A percentile compares a stretch with the other conserved stretches of the same genome.
These are phyloP conservation scores for Lyophyllum shimeji DNA, from an alignment of 768 basidiomycete genomes.

Conservation along the genomic window DNA sequence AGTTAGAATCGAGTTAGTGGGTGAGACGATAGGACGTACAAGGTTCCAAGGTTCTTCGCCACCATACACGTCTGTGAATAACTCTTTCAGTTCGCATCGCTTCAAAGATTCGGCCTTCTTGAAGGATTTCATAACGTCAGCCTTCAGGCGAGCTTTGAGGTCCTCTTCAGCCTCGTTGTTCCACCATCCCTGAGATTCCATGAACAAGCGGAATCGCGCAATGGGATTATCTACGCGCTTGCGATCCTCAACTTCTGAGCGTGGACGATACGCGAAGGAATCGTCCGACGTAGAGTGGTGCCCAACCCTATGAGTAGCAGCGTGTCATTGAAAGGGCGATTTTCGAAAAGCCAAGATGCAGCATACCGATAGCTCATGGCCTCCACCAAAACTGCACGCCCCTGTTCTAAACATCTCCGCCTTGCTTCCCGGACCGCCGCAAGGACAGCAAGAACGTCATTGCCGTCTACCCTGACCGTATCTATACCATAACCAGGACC, in stretches of 20 bases:
- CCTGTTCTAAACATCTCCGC: conserved; percentile 68
- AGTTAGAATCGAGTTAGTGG: neutral
- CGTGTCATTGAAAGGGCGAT: neutral
- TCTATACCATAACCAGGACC: conserved; percentile 93
- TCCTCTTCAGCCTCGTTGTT: conserved; percentile 68
- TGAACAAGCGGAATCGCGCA: conserved; percentile 77
- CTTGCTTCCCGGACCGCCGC: conserved; percentile 72
- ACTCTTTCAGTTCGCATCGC: conserved; percentile 68
- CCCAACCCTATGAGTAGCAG: conserved; percentile 57
- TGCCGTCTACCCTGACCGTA: conserved; percentile 91
- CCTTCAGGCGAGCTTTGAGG: conserved; percentile 65
- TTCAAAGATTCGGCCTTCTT: conserved; percentile 71
- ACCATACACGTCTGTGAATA: conserved; percentile 88
- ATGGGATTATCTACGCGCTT: conserved; percentile 92
- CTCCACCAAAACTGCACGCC: conserved; percentile 82
- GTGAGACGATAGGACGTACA: conserved; percentile 44
- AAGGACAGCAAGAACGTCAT: conserved; percentile 86
- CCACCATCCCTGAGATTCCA: conserved; percentile 90
- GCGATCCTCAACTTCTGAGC: conserved; percentile 88
- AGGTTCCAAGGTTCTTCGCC: conserved; percentile 84
- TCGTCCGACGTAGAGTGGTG: conserved; percentile 96
- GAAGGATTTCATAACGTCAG: conserved; percentile 77
- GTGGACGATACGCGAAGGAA: conserved; percentile 88
- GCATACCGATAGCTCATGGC: conserved; percentile 86
- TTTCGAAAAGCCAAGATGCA: neutral